Base-by-base conservation (phyloP, 2,329 filamentous ascomycete genomes). In the Septoria linicola region DNA sequence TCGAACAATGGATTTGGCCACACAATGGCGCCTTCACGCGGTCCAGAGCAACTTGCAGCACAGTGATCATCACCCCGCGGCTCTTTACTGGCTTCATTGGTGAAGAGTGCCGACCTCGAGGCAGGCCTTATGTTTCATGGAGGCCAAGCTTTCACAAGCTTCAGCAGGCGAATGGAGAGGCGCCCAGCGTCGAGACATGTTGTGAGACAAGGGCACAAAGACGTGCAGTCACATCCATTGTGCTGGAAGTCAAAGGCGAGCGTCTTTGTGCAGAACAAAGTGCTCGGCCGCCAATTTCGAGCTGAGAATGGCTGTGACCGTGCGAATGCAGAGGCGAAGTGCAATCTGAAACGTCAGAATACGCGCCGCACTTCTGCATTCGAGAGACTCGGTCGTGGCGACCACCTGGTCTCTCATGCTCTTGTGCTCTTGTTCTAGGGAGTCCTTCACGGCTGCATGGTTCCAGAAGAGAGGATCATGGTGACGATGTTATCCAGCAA, bases 141-240 rank as follows among this genome's bases (percentile, higher is more conserved):
- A 36, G 16, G 41, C 39, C 30, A 41, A 49, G 46, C 46, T 35
- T 25, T 35, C 37, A 19, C 46, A 49, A 49, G 46, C 46, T 42
- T 49, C 35, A 30, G n/a, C 20, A 25, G 3, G 34, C 36, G 16
- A 39, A 31, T 47, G 44, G 35, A 47, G 44, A 27, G 30, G 34
- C 34, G 34, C 14, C 23, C 21, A 17, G 25, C 19, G 37, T 27
- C 39, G 20, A 47, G 35, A 47, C 43, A 17, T 17, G 21, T 20
- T n/a, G 25, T 37, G 32, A 37, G 43, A 46, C 34, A 30, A 21
- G 30, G 17, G 43, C 43, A 46, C 16, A 46, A 37, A 36, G 34
- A 40, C 23, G 35, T 21, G 42, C 13, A 45, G 14, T 13, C 27
- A 45, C n/a, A 31, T 30, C 17, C 30, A 35, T 45, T 45, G 42